Evolutionary conservation across 169 alveolate species (phyloP).

Genomic region (Plasmodium fragile): DNA sequence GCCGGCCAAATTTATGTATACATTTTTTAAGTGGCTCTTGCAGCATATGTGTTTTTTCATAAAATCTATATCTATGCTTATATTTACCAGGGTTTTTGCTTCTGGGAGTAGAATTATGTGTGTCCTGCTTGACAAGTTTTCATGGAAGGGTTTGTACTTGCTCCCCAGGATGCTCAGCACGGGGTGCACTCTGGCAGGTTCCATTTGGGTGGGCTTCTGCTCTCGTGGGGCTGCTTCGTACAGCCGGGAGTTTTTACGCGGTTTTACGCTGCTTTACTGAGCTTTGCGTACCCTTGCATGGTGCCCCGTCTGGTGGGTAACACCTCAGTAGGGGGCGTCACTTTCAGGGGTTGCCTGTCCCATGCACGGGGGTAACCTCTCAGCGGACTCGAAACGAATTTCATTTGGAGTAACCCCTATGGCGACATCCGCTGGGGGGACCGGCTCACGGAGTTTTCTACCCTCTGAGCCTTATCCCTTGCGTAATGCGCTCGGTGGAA

Average conservation of each 20-base stretch:
- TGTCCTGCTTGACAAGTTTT: constrained; percentile 18
- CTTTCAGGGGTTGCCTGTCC: neutral
- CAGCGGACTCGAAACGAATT: neutral
- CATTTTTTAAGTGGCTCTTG: constrained; percentile 58
- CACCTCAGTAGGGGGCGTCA: neutral
- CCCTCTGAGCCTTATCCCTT: neutral
- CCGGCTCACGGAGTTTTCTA: neutral
- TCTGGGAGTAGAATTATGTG: constrained; percentile 69
- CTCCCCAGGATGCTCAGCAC: constrained; percentile 48
- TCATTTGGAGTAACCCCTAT: neutral
- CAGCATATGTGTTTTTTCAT: constrained; percentile 55
- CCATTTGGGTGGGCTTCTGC: neutral
- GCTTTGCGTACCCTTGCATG: neutral
- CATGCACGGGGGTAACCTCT: neutral
- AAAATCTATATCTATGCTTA: constrained; percentile 42
- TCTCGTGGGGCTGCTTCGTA: neutral
- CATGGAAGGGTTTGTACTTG: constrained; percentile 28
- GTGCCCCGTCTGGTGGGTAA: neutral
- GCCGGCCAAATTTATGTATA: constrained; percentile 46
- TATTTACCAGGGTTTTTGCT: constrained; percentile 47
- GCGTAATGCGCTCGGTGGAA: neutral
- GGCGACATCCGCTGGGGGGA: neutral
- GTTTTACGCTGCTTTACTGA: neutral
- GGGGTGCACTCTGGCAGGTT: constrained; percentile 34
- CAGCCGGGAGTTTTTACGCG: neutral